Percentiles rank a stretch among this genome's conserved stretches.
Evolutionary conservation across 805 yeast species (phyloP).

Genomic region (Scheffersomyces amazonensis): DNA sequence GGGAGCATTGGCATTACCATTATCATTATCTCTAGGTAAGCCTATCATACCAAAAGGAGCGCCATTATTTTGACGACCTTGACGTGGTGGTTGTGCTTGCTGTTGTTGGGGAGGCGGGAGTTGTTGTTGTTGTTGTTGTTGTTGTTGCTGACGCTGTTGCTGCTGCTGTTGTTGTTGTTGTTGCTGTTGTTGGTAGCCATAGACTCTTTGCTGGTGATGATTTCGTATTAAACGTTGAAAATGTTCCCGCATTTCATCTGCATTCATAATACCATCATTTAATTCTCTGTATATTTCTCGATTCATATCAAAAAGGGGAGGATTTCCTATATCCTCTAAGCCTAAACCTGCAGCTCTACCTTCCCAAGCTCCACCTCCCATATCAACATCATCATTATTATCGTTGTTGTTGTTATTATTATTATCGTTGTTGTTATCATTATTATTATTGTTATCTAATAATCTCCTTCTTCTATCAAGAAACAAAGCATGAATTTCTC

Average conservation of each 20-base stretch:
- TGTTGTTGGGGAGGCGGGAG: not conserved
- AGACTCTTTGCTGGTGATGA: constrained; percentile 23
- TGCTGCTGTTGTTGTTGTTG: constrained; percentile 4
- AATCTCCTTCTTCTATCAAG: constrained; percentile 26
- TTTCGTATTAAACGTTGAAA: constrained; percentile 25
- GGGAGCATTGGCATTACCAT: constrained; percentile 34
- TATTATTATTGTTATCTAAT: constrained; percentile 21
- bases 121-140: not conserved
- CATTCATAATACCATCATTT: constrained; percentile 25
- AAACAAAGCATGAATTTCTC: constrained; percentile 25
- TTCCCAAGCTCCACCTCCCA: constrained; percentile 2
- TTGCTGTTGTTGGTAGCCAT: constrained; percentile 5
- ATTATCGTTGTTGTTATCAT: constrained; percentile 6
- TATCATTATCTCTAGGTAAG: not conserved
- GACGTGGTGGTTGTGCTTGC: constrained; percentile 4
- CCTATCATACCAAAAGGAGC: not conserved
- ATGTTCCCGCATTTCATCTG: constrained; percentile 33
- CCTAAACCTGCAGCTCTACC: constrained; percentile 17
- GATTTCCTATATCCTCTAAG: constrained; percentile 14
- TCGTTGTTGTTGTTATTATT: constrained; percentile 2
- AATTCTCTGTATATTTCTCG: constrained; percentile 29
- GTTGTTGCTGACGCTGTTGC: constrained; percentile 2
- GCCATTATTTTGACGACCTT: constrained; percentile 4
- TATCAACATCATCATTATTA: constrained; percentile 2
- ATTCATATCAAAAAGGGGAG: constrained; percentile 24